phyloP scores from a whole-genome alignment of 208 protist genomes.

The Histomonas meleagridis region DNA sequence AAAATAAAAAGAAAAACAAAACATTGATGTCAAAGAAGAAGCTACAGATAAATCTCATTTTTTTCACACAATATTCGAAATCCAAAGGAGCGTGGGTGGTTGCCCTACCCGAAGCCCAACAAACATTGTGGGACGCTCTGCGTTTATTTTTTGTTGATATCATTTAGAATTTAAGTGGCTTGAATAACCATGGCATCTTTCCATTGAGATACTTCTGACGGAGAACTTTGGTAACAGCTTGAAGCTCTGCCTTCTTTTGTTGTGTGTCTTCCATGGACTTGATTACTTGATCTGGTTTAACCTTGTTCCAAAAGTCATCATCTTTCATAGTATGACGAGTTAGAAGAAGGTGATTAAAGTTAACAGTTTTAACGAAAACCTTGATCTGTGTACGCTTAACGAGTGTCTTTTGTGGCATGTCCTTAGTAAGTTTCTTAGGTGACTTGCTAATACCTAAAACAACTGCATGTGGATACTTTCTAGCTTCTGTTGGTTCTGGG shows the following conservation, averaged over 20 bases:
- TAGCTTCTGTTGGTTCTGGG: not conserved
- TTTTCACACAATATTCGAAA: no score
- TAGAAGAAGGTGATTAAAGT: no score
- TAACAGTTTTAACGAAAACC: not conserved
- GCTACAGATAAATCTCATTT: no score
- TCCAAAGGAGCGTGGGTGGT: not conserved
- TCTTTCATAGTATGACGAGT: not conserved
- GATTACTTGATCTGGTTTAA: no score
- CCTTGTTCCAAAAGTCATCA: no score
- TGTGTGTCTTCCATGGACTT: not conserved
- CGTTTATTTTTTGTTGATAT: not conserved
- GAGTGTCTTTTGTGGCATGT: not conserved
- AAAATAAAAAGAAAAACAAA: no score
- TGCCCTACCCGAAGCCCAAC: not conserved
- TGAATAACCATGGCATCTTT: constrained; percentile 11
- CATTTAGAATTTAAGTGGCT: constrained; percentile 26
- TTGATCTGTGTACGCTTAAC: constrained; percentile 13
- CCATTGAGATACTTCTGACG: not conserved
- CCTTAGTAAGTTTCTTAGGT: not conserved
- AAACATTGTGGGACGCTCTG: not conserved
- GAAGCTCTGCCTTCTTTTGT: not conserved
- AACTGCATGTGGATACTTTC: not conserved
- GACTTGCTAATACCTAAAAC: not conserved
- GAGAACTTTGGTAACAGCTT: not conserved
- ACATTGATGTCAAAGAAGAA: no score